These are phyloP conservation scores for Ensete glaucum DNA, from an alignment of 176 grass and related monocot species.

Conservation along the genomic window DNA sequence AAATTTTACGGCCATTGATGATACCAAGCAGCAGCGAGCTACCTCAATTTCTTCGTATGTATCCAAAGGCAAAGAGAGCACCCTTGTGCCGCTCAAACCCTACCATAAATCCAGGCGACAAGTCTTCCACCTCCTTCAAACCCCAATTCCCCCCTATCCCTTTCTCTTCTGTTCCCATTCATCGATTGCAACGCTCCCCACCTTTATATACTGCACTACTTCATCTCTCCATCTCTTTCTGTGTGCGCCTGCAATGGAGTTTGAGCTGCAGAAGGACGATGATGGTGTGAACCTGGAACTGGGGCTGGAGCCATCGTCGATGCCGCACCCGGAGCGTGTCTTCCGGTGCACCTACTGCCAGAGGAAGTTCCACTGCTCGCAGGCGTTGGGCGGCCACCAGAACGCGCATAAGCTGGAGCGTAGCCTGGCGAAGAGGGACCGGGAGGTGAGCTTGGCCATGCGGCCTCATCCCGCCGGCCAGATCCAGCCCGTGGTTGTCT, in stretches of 20 bases:
- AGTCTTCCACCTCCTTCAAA: too few species aligned
- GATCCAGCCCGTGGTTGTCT: too few species aligned
- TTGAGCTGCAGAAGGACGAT: background rate
- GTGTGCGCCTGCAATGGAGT: background rate
- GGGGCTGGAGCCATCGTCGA: background rate
- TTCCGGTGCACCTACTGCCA: constrained; percentile 82
- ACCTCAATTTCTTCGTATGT: too few species aligned
- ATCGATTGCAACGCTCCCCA: too few species aligned
- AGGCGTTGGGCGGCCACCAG: constrained; percentile 86
- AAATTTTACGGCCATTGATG: background rate
- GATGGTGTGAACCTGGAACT: constrained; percentile 1
- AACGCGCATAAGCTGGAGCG: constrained; percentile 89
- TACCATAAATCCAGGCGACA: too few species aligned
- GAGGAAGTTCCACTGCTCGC: constrained; percentile 71
- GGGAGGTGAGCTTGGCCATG: background rate
- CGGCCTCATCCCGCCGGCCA: background rate
- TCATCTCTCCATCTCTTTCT: too few species aligned
- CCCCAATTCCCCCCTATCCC: accelerated
- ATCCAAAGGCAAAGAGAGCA: too few species aligned
- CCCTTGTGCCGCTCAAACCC: too few species aligned
- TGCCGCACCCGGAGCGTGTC: constrained; percentile 33
- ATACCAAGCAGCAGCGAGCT: too few species aligned
- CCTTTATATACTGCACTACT: too few species aligned
- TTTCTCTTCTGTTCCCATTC: too few species aligned
- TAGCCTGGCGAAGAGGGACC: constrained; percentile 18